phyloP scores from a whole-genome alignment of 1,139 yeast species.

The Saccharomyces hybrid region DNA sequence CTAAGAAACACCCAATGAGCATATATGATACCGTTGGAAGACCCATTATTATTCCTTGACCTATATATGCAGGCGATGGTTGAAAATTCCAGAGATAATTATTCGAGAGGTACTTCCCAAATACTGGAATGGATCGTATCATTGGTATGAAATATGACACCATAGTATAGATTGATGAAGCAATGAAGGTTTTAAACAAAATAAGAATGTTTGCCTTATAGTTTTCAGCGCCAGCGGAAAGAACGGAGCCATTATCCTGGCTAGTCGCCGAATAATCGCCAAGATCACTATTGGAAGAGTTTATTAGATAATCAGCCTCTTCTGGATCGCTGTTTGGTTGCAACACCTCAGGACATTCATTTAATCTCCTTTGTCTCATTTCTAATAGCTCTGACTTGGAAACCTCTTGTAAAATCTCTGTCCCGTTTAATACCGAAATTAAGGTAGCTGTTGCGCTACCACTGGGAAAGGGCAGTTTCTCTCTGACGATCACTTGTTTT shows the following conservation, averaged over 20 bases:
- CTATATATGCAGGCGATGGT: conserved; percentile 94
- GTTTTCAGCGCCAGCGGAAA: conserved; percentile 6
- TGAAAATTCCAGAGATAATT: conserved; percentile 82
- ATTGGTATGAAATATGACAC: conserved; percentile 66
- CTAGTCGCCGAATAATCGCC: neutral
- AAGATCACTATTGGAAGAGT: conserved; percentile 6
- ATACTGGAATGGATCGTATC: conserved; percentile 60
- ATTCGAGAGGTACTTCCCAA: conserved; percentile 58
- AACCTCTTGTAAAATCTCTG: conserved; percentile 45
- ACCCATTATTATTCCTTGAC: conserved; percentile 98
- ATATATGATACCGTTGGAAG: conserved; percentile 82
- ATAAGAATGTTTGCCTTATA: conserved; percentile 44
- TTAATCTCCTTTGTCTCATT: conserved; percentile 24
- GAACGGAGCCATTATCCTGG: neutral
- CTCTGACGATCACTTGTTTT: conserved; percentile 74
- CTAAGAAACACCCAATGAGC: conserved; percentile 81
- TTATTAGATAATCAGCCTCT: conserved; percentile 4
- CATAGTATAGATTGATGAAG: conserved; percentile 69
- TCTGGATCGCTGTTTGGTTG: conserved; percentile 18
- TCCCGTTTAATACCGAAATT: conserved; percentile 76
- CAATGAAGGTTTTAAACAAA: conserved; percentile 50
- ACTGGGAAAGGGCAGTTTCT: conserved; percentile 84
- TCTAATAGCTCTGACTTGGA: conserved; percentile 23
- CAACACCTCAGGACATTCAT: conserved; percentile 30
- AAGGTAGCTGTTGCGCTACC: conserved; percentile 95